Percentiles rank a stretch among this genome's conserved stretches.
These are phyloP conservation scores for Bromus sterilis DNA, from an alignment of 176 grass and related monocot species.

Conservation along the genomic window DNA sequence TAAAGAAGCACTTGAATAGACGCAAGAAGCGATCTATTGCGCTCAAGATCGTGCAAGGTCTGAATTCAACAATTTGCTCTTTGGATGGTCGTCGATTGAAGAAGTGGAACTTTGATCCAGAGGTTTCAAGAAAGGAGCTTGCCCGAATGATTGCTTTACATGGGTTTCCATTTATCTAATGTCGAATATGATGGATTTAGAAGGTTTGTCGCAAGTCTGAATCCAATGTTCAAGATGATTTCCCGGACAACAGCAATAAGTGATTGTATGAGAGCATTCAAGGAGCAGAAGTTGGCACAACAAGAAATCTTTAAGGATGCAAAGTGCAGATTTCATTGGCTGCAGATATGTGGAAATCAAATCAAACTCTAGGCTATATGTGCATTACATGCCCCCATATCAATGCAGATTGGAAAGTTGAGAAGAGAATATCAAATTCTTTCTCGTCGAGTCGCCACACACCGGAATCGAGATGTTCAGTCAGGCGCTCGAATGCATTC, in stretches of 20 bases:
- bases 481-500: neutral
- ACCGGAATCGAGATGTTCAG: neutral
- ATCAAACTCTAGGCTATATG: neutral
- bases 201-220: neutral
- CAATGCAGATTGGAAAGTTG: neutral
- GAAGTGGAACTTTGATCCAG: neutral
- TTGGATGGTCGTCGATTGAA: neutral
- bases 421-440: neutral
- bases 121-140: neutral
- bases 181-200: too few relatives aligned
- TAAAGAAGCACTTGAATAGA: too few relatives aligned
- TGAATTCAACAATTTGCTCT: neutral
- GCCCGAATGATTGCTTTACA: neutral
- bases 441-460: neutral
- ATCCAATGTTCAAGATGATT: neutral
- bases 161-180: neutral
- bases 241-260: neutral
- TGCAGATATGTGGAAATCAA: neutral
- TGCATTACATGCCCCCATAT: neutral
- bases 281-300: neutral
- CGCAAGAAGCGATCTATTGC: too few relatives aligned
- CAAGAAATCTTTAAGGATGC: neutral
- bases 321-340: neutral
- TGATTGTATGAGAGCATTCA: neutral
- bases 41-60: too few relatives aligned